These are phyloP conservation scores for Pulveroboletus sp. DNA, from an alignment of 768 basidiomycete genomes.

Conservation along the genomic window DNA sequence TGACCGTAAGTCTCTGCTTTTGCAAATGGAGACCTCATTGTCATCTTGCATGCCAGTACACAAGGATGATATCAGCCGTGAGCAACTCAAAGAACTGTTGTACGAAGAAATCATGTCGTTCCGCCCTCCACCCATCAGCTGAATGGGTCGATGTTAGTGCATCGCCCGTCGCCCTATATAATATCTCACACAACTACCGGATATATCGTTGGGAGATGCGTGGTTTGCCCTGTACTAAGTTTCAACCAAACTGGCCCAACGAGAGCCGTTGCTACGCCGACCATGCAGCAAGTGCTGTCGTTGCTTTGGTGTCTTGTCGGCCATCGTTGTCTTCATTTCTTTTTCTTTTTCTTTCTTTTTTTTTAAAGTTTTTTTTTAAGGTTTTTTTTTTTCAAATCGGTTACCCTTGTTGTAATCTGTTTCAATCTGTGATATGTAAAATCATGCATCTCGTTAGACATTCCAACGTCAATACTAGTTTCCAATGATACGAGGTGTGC, in stretches of 20 bases:
- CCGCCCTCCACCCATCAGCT: constrained; percentile 56
- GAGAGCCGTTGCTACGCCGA: not conserved
- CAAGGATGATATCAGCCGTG: constrained; percentile 93
- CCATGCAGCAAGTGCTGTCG: not conserved
- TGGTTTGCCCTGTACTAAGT: constrained; percentile 1
- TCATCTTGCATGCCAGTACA: constrained; percentile 48
- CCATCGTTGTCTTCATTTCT: constrained; percentile 1
- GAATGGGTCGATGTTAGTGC: not conserved
- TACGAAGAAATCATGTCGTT: constrained; percentile 96
- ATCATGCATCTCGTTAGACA: constrained; percentile 1
- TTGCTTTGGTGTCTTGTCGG: constrained; percentile 1
- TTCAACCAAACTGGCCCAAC: not conserved
- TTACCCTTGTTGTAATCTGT: constrained; percentile 7
- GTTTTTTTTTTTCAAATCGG: not conserved
- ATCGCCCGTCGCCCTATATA: not conserved
- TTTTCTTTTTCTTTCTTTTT: not conserved
- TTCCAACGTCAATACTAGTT: not conserved
- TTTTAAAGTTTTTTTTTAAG: too few relatives aligned
- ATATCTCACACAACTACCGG: constrained; percentile 1
- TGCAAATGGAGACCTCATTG: not conserved
- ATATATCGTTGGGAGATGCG: constrained; percentile 7
- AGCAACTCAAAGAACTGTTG: constrained; percentile 90
- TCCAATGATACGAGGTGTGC: not conserved
- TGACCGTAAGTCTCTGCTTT: constrained; percentile 56
- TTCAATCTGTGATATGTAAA: constrained; percentile 9